Percentiles rank a stretch among this genome's conserved stretches.
Evolutionary conservation across 2,329 filamentous ascomycete species (phyloP).

Genomic region (Penicillium sp.): DNA sequence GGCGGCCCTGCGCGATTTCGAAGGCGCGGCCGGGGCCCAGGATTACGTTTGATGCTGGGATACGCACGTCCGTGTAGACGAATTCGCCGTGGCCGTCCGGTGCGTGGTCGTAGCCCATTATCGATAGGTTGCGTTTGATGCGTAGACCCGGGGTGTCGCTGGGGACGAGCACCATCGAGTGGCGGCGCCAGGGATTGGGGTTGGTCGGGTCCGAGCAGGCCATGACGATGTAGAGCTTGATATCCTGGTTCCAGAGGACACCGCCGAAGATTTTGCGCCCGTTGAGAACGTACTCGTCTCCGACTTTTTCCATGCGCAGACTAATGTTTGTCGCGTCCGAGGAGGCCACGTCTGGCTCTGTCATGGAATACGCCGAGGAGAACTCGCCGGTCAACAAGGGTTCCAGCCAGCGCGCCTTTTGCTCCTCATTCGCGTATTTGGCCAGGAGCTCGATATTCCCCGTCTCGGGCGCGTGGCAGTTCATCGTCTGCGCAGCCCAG

Average conservation of each 20-base stretch:
- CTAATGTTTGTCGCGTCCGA: slow-evolving; percentile 18
- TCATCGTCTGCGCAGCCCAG: slow-evolving; percentile 17
- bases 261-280: slow-evolving; percentile 15
- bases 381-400: slow-evolving; percentile 12
- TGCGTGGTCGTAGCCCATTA: slow-evolving; percentile 18
- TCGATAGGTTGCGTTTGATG: slow-evolving; percentile 13
- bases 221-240: slow-evolving; percentile 18
- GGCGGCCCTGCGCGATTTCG: slow-evolving; percentile 16
- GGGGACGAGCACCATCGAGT: slow-evolving; percentile 16
- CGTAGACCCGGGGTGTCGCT: slow-evolving; percentile 8
- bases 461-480: slow-evolving; percentile 18
- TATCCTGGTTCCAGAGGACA: slow-evolving; percentile 8
- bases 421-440: slow-evolving; percentile 16
- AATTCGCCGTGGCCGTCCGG: slow-evolving; percentile 15
- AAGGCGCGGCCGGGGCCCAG: slow-evolving; percentile 10
- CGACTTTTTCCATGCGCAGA: neutral
- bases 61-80: slow-evolving; percentile 12
- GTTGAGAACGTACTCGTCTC: slow-evolving; percentile 14
- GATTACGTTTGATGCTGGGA: slow-evolving; percentile 12
- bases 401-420: slow-evolving; percentile 12
- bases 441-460: slow-evolving; percentile 19
- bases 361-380: slow-evolving; percentile 17
- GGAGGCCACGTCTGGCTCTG: slow-evolving; percentile 14
- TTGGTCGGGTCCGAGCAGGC: slow-evolving; percentile 13
- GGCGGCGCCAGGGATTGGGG: slow-evolving; percentile 2